Conservation (phyloP, 257 asterid genomes). For the Solanum piurae region DNA sequence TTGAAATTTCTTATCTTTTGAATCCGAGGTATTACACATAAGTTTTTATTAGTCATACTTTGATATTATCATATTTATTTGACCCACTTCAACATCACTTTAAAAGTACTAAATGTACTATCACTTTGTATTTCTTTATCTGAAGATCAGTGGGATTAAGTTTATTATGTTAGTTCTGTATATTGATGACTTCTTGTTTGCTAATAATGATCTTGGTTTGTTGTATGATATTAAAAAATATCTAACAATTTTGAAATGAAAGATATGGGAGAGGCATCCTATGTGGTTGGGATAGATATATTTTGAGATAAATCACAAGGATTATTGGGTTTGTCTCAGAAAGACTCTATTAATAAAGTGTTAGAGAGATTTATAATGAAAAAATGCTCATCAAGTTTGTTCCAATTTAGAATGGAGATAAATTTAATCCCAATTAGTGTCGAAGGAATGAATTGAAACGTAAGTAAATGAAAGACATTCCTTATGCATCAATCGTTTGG, state of each 20-base stretch:
- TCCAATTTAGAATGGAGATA: not conserved
- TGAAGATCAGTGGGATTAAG: not conserved
- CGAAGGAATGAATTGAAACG: no score
- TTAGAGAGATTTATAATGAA: not conserved
- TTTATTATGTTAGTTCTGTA: not conserved
- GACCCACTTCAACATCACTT: not conserved
- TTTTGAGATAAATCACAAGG: not conserved
- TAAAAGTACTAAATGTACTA: not conserved
- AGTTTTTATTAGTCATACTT: not conserved
- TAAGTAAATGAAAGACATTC: no score
- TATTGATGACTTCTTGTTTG: no score
- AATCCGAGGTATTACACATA: no score
- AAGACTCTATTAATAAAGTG: not conserved
- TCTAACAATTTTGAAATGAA: no score
- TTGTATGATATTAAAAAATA: not conserved
- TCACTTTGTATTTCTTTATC: not conserved
- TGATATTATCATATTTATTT: no score
- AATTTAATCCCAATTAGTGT: no score
- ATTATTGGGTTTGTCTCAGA: not conserved
- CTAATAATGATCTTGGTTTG: not conserved
- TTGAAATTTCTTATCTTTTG: no score
- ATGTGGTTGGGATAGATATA: not conserved
- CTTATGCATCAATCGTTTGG: not conserved
- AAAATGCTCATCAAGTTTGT: not conserved
- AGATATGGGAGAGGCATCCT: not conserved